Base-by-base conservation (phyloP, 768 basidiomycete genomes). In the Hypholoma sublateritium region DNA sequence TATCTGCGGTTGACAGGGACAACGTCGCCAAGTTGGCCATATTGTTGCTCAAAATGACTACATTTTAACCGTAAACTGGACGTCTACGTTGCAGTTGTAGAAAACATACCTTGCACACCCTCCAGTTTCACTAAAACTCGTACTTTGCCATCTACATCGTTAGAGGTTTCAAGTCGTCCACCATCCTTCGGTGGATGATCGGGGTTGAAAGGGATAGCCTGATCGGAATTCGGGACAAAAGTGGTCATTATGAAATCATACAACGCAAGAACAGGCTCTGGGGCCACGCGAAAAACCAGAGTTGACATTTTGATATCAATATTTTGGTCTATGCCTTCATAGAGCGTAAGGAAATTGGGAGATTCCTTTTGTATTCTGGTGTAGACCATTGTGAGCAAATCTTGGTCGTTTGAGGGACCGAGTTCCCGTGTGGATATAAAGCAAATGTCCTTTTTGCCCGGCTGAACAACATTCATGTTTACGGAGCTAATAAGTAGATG, bases 221-320 rank as follows among this genome's bases (percentile, higher is more conserved):
- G 55, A 28, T 59, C 59, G 7, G 61, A 36, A 35, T 50, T 55
- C 37, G 62, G 58, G 9, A 93, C 91, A 71, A 99, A 99, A 0
- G 97, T 98, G 2, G 91, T 89, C 89, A 99, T 95, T 71, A 99
- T 84, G 74, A 96, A 98, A 73, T 98, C 95, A 72, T 98, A 98
- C 19, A 98, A 72, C 1, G 89, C 81, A 36, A 99, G 75, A 42
- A 98, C 87, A 12, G 96, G 95, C 66, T 94, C 93, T 0, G 97
- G 95, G 7, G 90, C 89, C 3, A 89, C 86, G 55, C 86, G 85
- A 71, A 98, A 87, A 51, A 95, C 82, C 69, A 99, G 86, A 0
- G 96, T 97, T 3, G 96, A 95, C 37, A 98, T 77, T 62, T 85
- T 85, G 61, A 94, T 83, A 64, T 94, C 89, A 56, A 98, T 84